Conservation (phyloP, 2,329 filamentous ascomycete species). For the Colletotrichum coccodes region DNA sequence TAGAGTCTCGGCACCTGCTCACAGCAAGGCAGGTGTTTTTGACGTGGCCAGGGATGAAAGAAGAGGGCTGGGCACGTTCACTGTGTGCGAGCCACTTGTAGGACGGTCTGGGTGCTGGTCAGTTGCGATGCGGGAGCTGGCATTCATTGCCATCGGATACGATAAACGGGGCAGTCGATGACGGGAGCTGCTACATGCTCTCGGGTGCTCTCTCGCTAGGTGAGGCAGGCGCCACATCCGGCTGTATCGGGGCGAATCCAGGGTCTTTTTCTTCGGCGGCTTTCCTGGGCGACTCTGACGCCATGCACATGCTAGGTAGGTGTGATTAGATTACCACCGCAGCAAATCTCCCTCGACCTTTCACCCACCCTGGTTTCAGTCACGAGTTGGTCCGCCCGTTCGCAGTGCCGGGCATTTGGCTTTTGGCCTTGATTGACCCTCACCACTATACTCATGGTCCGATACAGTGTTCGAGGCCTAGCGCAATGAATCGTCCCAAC, state of each 20-base stretch:
- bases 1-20: constrained; percentile 22
- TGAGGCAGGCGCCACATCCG: constrained; percentile 21
- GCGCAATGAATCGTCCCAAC: background rate
- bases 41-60: background rate
- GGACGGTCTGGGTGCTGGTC: background rate
- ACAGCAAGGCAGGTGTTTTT: background rate
- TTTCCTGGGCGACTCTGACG: constrained; percentile 20
- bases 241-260: constrained; percentile 26
- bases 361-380: background rate
- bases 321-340: background rate
- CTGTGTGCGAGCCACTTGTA: background rate
- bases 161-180: background rate
- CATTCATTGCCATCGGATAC: constrained; percentile 3
- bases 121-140: background rate
- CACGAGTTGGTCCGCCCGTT: constrained; percentile 1
- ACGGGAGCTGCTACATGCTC: background rate
- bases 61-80: background rate
- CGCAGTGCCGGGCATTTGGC: constrained; percentile 17
- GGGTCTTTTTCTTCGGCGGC: constrained; percentile 26
- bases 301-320: constrained; percentile 10
- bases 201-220: background rate
- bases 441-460: background rate
- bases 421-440: background rate
- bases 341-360: background rate
- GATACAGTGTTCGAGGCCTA: constrained; percentile 5